phyloP scores from a whole-genome alignment of 2,329 filamentous ascomycete genomes.

The Alternaria postmessia region DNA sequence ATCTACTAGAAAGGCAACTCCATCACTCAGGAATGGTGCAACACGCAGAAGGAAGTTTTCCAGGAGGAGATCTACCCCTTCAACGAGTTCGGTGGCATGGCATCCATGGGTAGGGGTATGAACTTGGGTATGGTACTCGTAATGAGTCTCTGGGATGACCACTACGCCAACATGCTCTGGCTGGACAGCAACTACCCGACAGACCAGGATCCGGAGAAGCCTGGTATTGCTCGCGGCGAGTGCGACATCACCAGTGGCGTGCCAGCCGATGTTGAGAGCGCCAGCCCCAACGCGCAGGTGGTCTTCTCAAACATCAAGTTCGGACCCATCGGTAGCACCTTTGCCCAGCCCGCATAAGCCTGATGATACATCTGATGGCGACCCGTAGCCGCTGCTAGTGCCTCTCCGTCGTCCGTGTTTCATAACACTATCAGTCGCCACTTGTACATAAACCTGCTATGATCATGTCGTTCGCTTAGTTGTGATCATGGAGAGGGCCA shows the following conservation, averaged over 20 bases:
- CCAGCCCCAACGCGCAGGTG: conserved; percentile 32
- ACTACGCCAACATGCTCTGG: conserved; percentile 75
- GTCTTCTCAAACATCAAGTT: conserved; percentile 42
- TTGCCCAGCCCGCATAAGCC: conserved; percentile 33
- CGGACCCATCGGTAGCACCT: conserved; percentile 42
- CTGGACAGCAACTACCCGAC: conserved; percentile 72
- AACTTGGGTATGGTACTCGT: conserved; percentile 68
- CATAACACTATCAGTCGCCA: not conserved
- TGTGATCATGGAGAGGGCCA: not conserved
- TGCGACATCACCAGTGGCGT: conserved; percentile 34
- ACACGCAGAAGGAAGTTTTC: conserved; percentile 40
- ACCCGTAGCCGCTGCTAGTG: too few species aligned
- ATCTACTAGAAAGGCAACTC: conserved; percentile 31
- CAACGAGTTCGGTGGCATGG: conserved; percentile 63
- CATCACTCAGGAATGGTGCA: conserved; percentile 42
- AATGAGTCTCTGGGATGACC: conserved; percentile 69
- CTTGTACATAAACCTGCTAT: not conserved
- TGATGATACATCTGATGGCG: not conserved
- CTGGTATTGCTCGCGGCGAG: conserved; percentile 43
- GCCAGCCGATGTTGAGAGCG: conserved; percentile 38
- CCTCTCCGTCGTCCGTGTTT: not conserved
- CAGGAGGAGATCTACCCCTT: conserved; percentile 56
- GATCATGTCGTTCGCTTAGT: not conserved
- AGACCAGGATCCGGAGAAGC: conserved; percentile 34
- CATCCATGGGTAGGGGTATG: conserved; percentile 63